phyloP scores from a whole-genome alignment of 176 grass and related monocot species.

The Lolium rigidum region DNA sequence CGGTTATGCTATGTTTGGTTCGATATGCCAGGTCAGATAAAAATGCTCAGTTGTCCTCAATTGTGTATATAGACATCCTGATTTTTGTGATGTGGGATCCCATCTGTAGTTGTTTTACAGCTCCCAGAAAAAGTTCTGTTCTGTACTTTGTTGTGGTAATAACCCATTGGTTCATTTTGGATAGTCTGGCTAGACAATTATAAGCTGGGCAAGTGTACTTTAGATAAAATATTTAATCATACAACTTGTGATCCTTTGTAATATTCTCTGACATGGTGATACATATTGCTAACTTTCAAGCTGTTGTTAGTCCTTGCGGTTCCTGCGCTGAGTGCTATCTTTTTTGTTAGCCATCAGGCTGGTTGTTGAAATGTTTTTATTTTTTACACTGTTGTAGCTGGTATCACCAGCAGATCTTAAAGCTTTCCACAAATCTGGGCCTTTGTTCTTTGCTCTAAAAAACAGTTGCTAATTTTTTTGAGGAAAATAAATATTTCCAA shows the following conservation, averaged over 20 bases:
- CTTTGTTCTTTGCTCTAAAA: too few species aligned
- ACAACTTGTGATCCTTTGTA: conserved; percentile 23
- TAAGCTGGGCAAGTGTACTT: neutral
- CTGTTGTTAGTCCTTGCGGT: too few species aligned
- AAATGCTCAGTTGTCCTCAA: neutral
- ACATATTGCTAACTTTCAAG: neutral
- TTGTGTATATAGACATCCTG: conserved; percentile 1
- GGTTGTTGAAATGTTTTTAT: too few species aligned
- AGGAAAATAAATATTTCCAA: conserved; percentile 2
- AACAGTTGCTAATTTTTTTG: neutral
- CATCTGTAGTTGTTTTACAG: conserved; percentile 28
- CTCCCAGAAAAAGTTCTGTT: neutral
- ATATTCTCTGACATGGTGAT: neutral
- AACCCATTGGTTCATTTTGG: conserved; percentile 7
- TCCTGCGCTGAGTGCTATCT: too few species aligned
- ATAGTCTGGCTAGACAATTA: neutral
- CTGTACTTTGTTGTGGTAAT: neutral
- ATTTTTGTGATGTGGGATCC: conserved; percentile 5
- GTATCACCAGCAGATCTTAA: too few species aligned
- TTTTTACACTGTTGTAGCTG: too few species aligned
- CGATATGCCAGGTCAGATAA: neutral
- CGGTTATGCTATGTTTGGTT: conserved; percentile 17
- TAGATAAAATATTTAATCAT: conserved; percentile 11
- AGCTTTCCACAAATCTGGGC: too few species aligned
- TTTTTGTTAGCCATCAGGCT: too few species aligned